Evolutionary conservation across 129 eudicot species (phyloP), one percentile per base, ranked within the genome.

Genomic region (Chrysanthemum makinoi): DNA sequence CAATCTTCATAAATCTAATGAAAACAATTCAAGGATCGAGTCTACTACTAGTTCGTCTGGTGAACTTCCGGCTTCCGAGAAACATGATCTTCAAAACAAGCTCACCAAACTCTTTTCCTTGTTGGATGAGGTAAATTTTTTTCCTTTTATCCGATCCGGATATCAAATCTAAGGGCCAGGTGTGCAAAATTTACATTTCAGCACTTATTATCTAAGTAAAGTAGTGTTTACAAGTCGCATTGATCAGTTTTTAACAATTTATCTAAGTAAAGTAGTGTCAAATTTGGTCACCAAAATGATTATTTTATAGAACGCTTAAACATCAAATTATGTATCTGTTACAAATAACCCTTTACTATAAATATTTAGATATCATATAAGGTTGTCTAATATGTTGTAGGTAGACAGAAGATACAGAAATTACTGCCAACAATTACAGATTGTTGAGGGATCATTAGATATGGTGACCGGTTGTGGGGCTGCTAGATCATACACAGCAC

Each of bases 371-470:
- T 28, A 48, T 43, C 2, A 8, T 18, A 47, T 46, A 14, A 33
- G 49, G 10, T 78, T n/a, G 39, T 63, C 1, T 54, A 10, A 74
- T 33, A 49, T 64, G 5, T 67, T 87, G 76, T 74, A 93, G 98
- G 96, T 89, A 8, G 95, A 93, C 68, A 76, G 80, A 70, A 87
- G 84, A 83, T 93, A 89, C 79, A 81, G 81, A 43, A 87, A 89
- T 56, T 93, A 89, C 56, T 76, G 75, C 79, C 85, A 83, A 61
- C 92, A 89, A 66, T 79, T 93, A 78, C 85, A 84, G 69, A 78
- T 81, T 9, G 80, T 93, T 51, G 95, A 82, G 33, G 84, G 89
- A 43, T 80, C 96, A 13, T 83, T 93, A 55, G 90, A 93, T 22
- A 82, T 82, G 79, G 82, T 85, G 53, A 84, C 92, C 6, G 96